These are phyloP conservation scores for Epipyxis sp. DNA, from an alignment of 108 stramenopile genomes.

Conservation along the genomic window DNA sequence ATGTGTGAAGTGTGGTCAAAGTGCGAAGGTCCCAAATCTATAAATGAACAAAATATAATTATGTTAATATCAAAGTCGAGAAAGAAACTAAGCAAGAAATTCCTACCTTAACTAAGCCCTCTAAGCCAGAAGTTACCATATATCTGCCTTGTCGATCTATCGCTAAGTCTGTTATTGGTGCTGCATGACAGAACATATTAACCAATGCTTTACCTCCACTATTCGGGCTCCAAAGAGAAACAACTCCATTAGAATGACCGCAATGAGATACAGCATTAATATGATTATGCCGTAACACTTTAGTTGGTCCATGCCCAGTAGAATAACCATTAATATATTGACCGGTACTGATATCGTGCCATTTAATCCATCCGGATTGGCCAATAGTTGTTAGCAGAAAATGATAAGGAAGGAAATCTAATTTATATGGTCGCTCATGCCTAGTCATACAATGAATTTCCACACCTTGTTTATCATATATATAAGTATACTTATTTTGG, in stretches of 20 bases:
- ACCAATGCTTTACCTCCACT: constrained; percentile 65
- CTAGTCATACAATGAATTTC: constrained; percentile 85
- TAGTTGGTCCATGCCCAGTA: constrained; percentile 66
- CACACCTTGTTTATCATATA: constrained; percentile 86
- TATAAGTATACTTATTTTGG: constrained; percentile 86
- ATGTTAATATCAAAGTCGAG: constrained; percentile 2
- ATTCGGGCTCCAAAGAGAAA: constrained; percentile 96
- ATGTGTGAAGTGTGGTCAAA: constrained; percentile 51
- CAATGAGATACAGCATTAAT: constrained; percentile 80
- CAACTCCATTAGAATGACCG: constrained; percentile 93
- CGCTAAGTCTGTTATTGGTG: constrained; percentile 74
- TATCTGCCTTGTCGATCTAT: constrained; percentile 71
- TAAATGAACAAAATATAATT: no score
- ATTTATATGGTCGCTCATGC: constrained; percentile 70
- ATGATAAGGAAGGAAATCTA: constrained; percentile 94
- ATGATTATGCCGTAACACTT: constrained; percentile 82
- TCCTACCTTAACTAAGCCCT: constrained; percentile 44
- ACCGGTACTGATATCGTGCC: constrained; percentile 96
- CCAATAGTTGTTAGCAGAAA: constrained; percentile 86
- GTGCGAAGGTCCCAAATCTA: constrained; percentile 97
- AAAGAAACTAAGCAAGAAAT: not conserved
- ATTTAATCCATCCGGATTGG: constrained; percentile 73
- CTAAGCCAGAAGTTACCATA: constrained; percentile 84
- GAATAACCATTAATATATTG: constrained; percentile 69
- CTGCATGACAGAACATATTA: constrained; percentile 82